Evolutionary conservation across 1,284 basidiomycete genomes (phyloP).

Genomic region (Trichosporon inkin): DNA sequence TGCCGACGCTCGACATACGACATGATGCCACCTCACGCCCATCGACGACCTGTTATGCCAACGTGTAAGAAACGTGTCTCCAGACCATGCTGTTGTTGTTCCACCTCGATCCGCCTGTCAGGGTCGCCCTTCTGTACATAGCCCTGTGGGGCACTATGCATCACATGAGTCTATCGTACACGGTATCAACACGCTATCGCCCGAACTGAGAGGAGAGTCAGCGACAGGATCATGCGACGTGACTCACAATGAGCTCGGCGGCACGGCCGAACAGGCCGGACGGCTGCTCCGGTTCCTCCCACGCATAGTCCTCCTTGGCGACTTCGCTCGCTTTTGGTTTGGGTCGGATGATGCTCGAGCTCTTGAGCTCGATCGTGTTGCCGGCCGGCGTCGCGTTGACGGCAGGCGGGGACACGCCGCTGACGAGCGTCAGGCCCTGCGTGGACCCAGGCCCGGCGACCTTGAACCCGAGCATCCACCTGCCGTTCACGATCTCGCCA

Average conservation of each 20-base stretch:
- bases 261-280: constrained; percentile 25
- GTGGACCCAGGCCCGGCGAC: constrained; percentile 29
- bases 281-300: constrained; percentile 37
- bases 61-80: background rate
- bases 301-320: constrained; percentile 32
- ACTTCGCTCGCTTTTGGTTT: constrained; percentile 20
- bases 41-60: constrained; percentile 1
- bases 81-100: background rate
- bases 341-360: constrained; percentile 25
- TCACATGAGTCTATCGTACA: constrained; percentile 20
- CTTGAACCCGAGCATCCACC: constrained; percentile 45
- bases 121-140: constrained; percentile 7
- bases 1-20: background rate
- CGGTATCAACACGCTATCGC: constrained; percentile 14
- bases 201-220: constrained; percentile 22
- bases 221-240: background rate
- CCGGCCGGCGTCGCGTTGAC: constrained; percentile 19
- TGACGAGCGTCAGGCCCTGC: constrained; percentile 29
- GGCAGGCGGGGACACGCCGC: constrained; percentile 10
- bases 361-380: constrained; percentile 30
- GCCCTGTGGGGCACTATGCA: constrained; percentile 18
- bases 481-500: constrained; percentile 41
- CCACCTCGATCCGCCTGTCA: background rate
- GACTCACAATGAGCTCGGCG: constrained; percentile 26
- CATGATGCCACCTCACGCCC: constrained; percentile 1